These are phyloP conservation scores for Podospora tetraspora DNA, from an alignment of 495 filamentous ascomycete species.

Conservation along the genomic window DNA sequence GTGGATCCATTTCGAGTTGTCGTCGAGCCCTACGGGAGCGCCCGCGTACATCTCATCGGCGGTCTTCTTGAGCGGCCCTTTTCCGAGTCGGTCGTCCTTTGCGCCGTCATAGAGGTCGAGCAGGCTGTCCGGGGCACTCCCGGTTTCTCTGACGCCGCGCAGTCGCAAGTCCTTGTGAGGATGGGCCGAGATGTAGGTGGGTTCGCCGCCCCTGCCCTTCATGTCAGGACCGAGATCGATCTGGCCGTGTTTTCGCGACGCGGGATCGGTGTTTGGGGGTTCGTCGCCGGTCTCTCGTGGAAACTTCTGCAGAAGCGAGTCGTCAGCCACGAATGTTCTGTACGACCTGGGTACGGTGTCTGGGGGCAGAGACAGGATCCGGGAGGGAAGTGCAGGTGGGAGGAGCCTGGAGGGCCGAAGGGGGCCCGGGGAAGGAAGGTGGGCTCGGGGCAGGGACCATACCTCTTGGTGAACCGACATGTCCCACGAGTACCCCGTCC, in stretches of 20 bases:
- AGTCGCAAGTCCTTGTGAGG: constrained; percentile 34
- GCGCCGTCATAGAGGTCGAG: constrained; percentile 49
- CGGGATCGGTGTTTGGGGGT: constrained; percentile 12
- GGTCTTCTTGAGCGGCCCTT: constrained; percentile 15
- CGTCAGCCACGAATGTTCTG: background rate
- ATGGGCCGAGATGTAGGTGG: constrained; percentile 15
- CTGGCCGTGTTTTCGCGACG: constrained; percentile 15
- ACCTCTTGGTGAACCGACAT: constrained; percentile 42
- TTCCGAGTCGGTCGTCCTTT: constrained; percentile 10
- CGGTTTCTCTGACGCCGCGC: constrained; percentile 49
- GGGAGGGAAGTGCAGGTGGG: background rate
- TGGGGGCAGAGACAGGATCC: background rate
- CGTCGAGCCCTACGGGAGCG: constrained; percentile 33
- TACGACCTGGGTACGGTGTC: background rate
- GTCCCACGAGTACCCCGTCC: constrained; percentile 46
- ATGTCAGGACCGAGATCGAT: constrained; percentile 17
- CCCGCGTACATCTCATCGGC: constrained; percentile 8
- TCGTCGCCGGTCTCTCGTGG: constrained; percentile 14
- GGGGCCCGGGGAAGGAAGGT: background rate
- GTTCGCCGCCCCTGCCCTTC: constrained; percentile 18
- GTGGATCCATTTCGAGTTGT: constrained; percentile 86
- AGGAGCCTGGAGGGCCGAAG: background rate
- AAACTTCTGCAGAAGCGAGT: constrained; percentile 13
- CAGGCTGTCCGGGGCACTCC: constrained; percentile 53
- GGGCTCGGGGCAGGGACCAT: constrained; percentile 15